Conservation (phyloP, 164 flowering plant species). For the Sedum album region DNA sequence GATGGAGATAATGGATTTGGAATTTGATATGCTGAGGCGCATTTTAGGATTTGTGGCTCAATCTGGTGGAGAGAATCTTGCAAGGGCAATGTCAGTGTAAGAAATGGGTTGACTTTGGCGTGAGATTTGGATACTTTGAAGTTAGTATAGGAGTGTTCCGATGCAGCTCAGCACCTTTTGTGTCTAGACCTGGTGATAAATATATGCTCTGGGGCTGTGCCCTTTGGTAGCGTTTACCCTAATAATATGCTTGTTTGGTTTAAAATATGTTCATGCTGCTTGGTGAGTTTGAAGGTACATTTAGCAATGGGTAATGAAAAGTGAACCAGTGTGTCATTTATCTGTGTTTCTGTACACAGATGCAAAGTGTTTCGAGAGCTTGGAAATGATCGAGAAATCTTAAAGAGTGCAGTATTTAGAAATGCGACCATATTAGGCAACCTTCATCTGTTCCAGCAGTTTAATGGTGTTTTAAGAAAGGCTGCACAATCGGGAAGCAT, state of each 20-base stretch:
- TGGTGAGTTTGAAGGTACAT: not conserved
- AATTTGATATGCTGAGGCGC: not conserved
- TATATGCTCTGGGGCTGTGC: not conserved
- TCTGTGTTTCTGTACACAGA: not conserved
- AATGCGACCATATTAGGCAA: not conserved
- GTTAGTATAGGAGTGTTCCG: not conserved
- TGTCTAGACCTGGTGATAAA: too few relatives aligned
- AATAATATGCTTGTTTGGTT: not conserved
- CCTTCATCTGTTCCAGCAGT: conserved; percentile 1
- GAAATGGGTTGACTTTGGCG: not conserved
- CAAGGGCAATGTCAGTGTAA: not conserved
- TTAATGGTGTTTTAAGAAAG: not conserved
- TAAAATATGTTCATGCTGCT: not conserved
- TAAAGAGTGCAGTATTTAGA: not conserved
- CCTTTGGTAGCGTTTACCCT: not conserved
- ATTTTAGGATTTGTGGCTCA: not conserved
- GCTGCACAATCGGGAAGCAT: not conserved
- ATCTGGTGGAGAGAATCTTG: conserved; percentile 4
- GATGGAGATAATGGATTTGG: conserved; percentile 2
- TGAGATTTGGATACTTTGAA: too few relatives aligned
- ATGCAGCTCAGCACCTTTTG: too few relatives aligned
- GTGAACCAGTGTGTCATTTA: not conserved
- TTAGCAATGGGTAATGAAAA: not conserved
- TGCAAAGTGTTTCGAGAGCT: conserved; percentile 2
- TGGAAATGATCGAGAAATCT: not conserved